Evolutionary conservation across 192 early-diverging fungal species (phyloP).

Genomic region (Backusella luteola): DNA sequence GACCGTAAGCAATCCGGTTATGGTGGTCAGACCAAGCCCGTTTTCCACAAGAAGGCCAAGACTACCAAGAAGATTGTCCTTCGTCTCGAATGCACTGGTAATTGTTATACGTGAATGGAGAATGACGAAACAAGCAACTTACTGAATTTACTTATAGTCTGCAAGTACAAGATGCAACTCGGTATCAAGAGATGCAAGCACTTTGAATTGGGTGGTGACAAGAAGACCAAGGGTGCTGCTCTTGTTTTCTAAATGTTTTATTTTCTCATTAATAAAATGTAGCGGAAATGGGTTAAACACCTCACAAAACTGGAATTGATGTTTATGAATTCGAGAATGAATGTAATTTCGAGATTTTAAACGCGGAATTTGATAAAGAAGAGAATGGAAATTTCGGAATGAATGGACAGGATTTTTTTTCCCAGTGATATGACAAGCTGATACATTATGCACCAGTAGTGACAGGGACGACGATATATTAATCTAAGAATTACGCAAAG

Average conservation of each 20-base stretch:
- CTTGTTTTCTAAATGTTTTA: constrained; percentile 74
- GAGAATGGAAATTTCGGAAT: background rate
- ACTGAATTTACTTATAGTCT: constrained; percentile 31
- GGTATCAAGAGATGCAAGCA: constrained; percentile 99
- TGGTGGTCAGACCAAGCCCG: constrained; percentile 99
- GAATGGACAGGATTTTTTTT: too few relatives aligned
- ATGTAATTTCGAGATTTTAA: background rate
- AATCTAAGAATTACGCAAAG: background rate
- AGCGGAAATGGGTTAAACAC: background rate
- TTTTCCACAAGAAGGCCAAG: constrained; percentile 99
- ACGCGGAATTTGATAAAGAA: background rate
- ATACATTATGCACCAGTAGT: too few relatives aligned
- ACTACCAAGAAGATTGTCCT: constrained; percentile 99
- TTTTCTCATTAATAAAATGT: background rate
- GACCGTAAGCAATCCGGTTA: constrained; percentile 94
- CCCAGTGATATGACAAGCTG: too few relatives aligned
- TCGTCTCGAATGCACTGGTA: constrained; percentile 91
- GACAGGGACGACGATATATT: too few relatives aligned
- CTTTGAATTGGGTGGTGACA: constrained; percentile 99
- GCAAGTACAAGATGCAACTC: constrained; percentile 99
- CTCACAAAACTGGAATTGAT: background rate
- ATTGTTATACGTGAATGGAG: background rate
- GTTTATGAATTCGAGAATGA: too few relatives aligned
- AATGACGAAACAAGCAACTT: background rate
- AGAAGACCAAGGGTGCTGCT: constrained; percentile 91